A percentile compares a stretch with the other conserved stretches of the same genome.
Conservation (phyloP, 192 early-diverging fungal genomes). For the Jimgerdemannia lactiflua region DNA sequence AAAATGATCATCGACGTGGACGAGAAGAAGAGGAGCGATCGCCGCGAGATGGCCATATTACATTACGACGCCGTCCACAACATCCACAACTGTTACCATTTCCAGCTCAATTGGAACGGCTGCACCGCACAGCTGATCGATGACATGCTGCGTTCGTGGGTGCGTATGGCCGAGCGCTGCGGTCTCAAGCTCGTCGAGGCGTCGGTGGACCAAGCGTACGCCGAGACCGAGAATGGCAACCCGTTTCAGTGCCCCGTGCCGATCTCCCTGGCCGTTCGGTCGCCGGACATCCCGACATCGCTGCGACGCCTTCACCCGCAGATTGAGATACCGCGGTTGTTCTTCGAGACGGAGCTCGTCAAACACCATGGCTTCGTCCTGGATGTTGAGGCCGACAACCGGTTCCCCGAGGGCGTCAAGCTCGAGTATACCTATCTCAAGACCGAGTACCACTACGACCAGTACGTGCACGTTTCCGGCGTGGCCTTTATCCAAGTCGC, state of each 20-base stretch:
- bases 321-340: slow-evolving; percentile 46
- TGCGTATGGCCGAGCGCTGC: slow-evolving; percentile 76
- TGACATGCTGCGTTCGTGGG: slow-evolving; percentile 81
- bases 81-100: slow-evolving; percentile 81
- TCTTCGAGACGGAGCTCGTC: slow-evolving; percentile 83
- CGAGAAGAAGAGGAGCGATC: slow-evolving; percentile 67
- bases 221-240: slow-evolving; percentile 70
- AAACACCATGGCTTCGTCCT: slow-evolving; percentile 81
- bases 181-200: slow-evolving; percentile 90
- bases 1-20: slow-evolving; percentile 82
- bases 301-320: slow-evolving; percentile 27
- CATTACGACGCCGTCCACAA: slow-evolving; percentile 93
- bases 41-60: slow-evolving; percentile 80
- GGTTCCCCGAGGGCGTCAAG: slow-evolving; percentile 32
- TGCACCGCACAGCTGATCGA: slow-evolving; percentile 89
- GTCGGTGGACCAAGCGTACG: slow-evolving; percentile 68
- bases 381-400: slow-evolving; percentile 86
- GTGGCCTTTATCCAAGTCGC: slow-evolving; percentile 92
- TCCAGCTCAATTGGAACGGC: slow-evolving; percentile 93
- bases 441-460: slow-evolving; percentile 72
- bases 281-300: slow-evolving; percentile 54
- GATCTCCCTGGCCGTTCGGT: slow-evolving; percentile 55
- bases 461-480: slow-evolving; percentile 89
- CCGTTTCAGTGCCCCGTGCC: slow-evolving; percentile 84
- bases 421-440: slow-evolving; percentile 58